Percentiles rank a stretch among this genome's conserved stretches.
Conservation (phyloP, 2,329 filamentous ascomycete genomes). For the Alternaria sp. region DNA sequence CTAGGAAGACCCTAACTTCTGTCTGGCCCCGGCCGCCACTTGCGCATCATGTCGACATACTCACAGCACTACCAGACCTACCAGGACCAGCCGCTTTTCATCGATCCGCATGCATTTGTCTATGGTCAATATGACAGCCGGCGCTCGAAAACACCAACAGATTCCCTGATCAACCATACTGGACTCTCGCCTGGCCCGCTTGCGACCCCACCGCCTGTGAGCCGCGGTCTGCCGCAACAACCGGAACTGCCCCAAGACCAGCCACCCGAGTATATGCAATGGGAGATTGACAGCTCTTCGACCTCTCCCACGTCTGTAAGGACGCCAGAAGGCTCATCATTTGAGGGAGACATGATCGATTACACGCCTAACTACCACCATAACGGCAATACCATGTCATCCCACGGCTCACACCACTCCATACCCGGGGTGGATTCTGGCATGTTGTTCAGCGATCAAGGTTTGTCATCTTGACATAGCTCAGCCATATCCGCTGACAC, state of each 20-base stretch:
- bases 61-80: conserved; percentile 27
- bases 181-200: conserved; percentile 43
- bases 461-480: conserved; percentile 16
- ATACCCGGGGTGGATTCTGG: conserved; percentile 29
- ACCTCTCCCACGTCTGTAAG: conserved; percentile 45
- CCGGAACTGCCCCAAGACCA: conserved; percentile 38
- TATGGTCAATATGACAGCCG: conserved; percentile 32
- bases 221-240: conserved; percentile 41
- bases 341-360: conserved; percentile 43
- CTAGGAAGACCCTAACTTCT: conserved; percentile 27
- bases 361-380: conserved; percentile 38
- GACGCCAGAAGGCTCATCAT: conserved; percentile 43
- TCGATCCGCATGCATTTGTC: conserved; percentile 26
- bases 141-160: conserved; percentile 44
- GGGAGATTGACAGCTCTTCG: conserved; percentile 43
- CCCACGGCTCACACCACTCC: conserved; percentile 32
- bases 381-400: conserved; percentile 30
- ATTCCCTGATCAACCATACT: conserved; percentile 43
- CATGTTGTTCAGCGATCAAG: conserved; percentile 33
- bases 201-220: conserved; percentile 41
- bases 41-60: conserved; percentile 42
- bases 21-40: conserved; percentile 25
- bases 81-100: conserved; percentile 28
- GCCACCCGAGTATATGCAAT: conserved; percentile 38
- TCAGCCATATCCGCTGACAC: conserved; percentile 17